Percentiles rank a stretch among this genome's conserved stretches.
These are phyloP conservation scores for Nitzschia sp. DNA, from an alignment of 108 stramenopile genomes.

Conservation along the genomic window DNA sequence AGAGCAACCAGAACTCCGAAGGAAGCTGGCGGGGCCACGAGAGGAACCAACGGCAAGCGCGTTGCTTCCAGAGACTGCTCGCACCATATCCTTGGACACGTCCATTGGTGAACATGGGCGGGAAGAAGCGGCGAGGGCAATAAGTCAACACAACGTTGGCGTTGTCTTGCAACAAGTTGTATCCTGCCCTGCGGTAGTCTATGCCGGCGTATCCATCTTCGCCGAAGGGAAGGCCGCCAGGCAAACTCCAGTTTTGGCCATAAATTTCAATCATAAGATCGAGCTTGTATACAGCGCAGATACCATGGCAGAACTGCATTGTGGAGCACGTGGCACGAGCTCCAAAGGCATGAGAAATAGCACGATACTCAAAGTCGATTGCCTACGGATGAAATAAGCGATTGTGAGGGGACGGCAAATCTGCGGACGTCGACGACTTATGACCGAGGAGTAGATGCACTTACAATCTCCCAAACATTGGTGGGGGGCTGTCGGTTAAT, in stretches of 20 bases:
- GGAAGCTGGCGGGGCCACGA: constrained; percentile 24
- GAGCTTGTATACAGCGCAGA: constrained; percentile 21
- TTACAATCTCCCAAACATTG: constrained; percentile 22
- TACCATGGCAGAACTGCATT: constrained; percentile 14
- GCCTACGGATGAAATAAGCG: background rate
- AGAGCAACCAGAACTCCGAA: constrained; percentile 5
- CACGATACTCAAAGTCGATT: constrained; percentile 18
- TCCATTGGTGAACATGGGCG: constrained; percentile 18
- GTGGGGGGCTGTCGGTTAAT: constrained; percentile 12
- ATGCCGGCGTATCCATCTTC: constrained; percentile 19
- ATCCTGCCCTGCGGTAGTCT: constrained; percentile 14
- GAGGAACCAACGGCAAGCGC: constrained; percentile 22
- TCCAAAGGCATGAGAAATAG: constrained; percentile 20
- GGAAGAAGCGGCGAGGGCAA: constrained; percentile 19
- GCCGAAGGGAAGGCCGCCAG: constrained; percentile 15
- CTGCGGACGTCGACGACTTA: too few species aligned
- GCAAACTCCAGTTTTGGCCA: constrained; percentile 18
- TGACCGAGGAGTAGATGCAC: background rate
- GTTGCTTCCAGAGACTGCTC: constrained; percentile 19
- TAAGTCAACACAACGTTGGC: constrained; percentile 15
- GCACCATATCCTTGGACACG: constrained; percentile 19
- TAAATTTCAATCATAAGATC: constrained; percentile 23
- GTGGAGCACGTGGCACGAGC: constrained; percentile 15
- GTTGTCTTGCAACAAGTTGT: constrained; percentile 19
- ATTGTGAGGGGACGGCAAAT: background rate